Conservation (phyloP, 768 basidiomycete species). For the Mycena floridula region DNA sequence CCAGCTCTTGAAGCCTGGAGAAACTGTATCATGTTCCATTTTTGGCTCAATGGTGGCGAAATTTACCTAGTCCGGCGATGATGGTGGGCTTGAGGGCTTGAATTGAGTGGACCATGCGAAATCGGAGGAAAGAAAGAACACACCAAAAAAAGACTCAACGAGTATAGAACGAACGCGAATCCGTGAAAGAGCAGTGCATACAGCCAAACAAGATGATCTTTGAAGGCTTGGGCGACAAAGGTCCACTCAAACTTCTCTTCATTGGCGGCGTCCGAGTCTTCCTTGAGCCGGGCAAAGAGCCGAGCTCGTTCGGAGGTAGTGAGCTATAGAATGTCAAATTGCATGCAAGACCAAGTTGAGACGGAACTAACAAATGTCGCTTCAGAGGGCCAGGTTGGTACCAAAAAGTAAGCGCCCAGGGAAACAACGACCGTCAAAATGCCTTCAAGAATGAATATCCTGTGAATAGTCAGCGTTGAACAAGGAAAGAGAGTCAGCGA, state of each 20-base stretch:
- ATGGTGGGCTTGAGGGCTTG: constrained; percentile 43
- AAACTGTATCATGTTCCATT: too few relatives aligned
- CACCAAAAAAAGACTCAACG: constrained; percentile 54
- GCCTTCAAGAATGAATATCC: constrained; percentile 58
- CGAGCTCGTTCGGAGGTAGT: constrained; percentile 44
- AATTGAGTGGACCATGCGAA: too few relatives aligned
- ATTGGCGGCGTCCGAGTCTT: constrained; percentile 49
- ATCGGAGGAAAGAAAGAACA: neutral
- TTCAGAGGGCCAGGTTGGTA: constrained; percentile 32
- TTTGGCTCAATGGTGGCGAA: too few relatives aligned
- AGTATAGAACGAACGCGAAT: constrained; percentile 53
- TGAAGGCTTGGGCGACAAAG: constrained; percentile 49
- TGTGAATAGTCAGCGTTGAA: neutral
- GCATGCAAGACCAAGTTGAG: neutral
- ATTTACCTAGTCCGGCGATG: constrained; percentile 49
- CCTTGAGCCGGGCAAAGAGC: constrained; percentile 40
- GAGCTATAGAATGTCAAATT: constrained; percentile 27
- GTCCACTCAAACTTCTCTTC: constrained; percentile 52
- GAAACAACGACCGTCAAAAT: constrained; percentile 43
- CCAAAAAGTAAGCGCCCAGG: constrained; percentile 20
- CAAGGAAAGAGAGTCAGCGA: neutral
- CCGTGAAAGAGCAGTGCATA: constrained; percentile 59
- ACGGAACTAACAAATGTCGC: constrained; percentile 27
- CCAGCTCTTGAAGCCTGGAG: constrained; percentile 55
- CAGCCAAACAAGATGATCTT: constrained; percentile 53